Base-by-base conservation (phyloP, 805 yeast genomes). In the Yarrowia sp. region DNA sequence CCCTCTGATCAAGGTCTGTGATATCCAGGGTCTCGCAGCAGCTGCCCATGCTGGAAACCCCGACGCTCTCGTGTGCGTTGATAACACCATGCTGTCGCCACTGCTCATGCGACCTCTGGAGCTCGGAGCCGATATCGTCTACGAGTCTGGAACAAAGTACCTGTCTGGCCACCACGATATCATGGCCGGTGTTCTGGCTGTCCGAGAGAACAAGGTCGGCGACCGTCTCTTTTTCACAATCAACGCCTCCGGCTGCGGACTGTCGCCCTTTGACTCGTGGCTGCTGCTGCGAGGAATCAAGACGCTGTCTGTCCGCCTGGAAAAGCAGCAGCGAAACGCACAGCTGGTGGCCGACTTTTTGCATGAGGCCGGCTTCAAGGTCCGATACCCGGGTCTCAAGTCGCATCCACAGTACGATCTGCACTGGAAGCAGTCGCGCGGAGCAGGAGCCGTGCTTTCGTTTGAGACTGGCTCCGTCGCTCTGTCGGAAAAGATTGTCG, bases 81-180 rank as follows among this genome's bases (percentile, higher is more conserved):
- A 93, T 79, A 93, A 94, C 82, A 94, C 98, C 69, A 93, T 93
- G 98, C 89, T 93, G 96, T 88, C 97, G 36, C 98, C 98, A 13
- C 78, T 93, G 70, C 82, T 88, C 74, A 87, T 91, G 87, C 83
- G 88, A 30, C 98, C 98, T 5, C 82, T 93, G 71, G 91, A 90
- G 72, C 84, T 90, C 72, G 96, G 95, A 9, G 94, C 87, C 44
- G 98, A 93, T 76, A 90, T 93, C 68, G 97, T 91, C 68, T 94
- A 93, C 77, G 98, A 93, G 76, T 87, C 94, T 13, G 98, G 96
- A 15, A 93, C 98, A 50, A 93, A 93, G 78, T 93, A 91, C 75
- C 81, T 93, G 72, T 90, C 92, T 74, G 97, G 97, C 9, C 98
- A 93, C 77, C 98, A 93, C 78, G 98, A 94, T 77, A 86, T 93